Conservation (phyloP, 176 grass and related monocot species). For the Areca catechu region DNA sequence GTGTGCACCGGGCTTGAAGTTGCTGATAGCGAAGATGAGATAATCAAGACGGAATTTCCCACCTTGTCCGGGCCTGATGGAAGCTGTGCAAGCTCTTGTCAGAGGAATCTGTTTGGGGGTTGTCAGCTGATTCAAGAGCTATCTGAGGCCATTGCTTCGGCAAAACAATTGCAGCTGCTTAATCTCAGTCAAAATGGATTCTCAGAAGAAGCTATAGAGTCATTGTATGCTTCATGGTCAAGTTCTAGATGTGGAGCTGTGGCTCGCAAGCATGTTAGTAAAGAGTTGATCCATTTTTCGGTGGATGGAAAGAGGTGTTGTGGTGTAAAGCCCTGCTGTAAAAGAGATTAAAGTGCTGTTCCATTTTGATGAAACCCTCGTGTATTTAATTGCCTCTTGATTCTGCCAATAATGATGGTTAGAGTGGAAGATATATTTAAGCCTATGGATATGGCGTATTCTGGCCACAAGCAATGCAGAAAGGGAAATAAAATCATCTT, state of each 20-base stretch:
- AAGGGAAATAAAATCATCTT: no score
- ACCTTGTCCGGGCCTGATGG: conserved; percentile 25
- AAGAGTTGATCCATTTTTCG: conserved; percentile 64
- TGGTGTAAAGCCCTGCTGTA: conserved; percentile 66
- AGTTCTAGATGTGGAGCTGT: conserved; percentile 30
- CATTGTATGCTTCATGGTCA: conserved; percentile 62
- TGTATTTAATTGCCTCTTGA: no score
- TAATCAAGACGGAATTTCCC: conserved; percentile 18
- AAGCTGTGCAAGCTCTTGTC: conserved; percentile 57
- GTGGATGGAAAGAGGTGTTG: conserved; percentile 55
- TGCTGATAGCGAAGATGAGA: conserved; percentile 84
- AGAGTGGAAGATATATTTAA: no score
- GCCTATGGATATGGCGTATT: no score
- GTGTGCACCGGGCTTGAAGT: conserved; percentile 47
- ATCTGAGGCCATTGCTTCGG: conserved; percentile 26
- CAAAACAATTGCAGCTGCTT: conserved; percentile 58
- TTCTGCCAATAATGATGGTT: no score
- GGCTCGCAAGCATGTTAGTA: conserved; percentile 44
- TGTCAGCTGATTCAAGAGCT: conserved; percentile 50
- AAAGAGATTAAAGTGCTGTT: conserved; percentile 18
- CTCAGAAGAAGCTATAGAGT: conserved; percentile 34
- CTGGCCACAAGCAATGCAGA: no score
- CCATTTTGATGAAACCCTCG: no score
- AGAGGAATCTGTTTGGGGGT: conserved; percentile 18
- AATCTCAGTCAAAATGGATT: conserved; percentile 73